Conservation (phyloP, 192 early-diverging fungal genomes). For the Coemansia sp. region DNA sequence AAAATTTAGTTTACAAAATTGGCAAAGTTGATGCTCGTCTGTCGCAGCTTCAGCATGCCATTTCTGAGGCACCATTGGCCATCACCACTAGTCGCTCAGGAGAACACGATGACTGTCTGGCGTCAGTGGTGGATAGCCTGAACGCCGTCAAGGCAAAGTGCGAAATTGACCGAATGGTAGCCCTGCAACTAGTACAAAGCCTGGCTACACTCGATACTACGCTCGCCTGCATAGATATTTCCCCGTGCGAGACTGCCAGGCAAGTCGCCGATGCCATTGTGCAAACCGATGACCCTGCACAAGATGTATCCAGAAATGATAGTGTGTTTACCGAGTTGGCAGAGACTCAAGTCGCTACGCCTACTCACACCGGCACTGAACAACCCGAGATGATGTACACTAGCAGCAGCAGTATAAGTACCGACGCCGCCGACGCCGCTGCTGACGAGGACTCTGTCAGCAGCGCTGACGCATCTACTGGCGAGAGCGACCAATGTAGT, state of each 20-base stretch:
- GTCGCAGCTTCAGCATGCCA: neutral
- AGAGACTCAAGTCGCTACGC: slow-evolving; percentile 10
- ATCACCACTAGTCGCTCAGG: neutral
- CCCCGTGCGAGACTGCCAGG: neutral
- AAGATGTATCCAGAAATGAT: neutral
- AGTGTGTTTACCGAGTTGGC: slow-evolving; percentile 3
- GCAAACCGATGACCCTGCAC: neutral
- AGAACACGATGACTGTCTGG: slow-evolving; percentile 1
- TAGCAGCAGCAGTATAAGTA: slow-evolving; percentile 4
- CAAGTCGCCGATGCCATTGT: slow-evolving; percentile 1
- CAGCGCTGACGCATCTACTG: neutral
- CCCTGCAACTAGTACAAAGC: slow-evolving; percentile 10
- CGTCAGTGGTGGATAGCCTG: slow-evolving; percentile 10
- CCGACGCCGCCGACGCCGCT: neutral
- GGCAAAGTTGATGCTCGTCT: neutral
- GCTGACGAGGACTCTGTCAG: neutral
- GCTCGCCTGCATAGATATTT: slow-evolving; percentile 2
- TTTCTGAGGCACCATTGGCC: neutral
- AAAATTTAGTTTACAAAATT: neutral
- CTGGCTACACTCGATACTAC: slow-evolving; percentile 14
- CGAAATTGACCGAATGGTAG: slow-evolving; percentile 11
- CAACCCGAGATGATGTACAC: neutral
- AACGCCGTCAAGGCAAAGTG: slow-evolving; percentile 12
- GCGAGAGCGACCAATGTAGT: slow-evolving; percentile 8
- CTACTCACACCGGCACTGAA: neutral